Conservation (phyloP, 2,329 filamentous ascomycete genomes). For the Huntiella decipiens region DNA sequence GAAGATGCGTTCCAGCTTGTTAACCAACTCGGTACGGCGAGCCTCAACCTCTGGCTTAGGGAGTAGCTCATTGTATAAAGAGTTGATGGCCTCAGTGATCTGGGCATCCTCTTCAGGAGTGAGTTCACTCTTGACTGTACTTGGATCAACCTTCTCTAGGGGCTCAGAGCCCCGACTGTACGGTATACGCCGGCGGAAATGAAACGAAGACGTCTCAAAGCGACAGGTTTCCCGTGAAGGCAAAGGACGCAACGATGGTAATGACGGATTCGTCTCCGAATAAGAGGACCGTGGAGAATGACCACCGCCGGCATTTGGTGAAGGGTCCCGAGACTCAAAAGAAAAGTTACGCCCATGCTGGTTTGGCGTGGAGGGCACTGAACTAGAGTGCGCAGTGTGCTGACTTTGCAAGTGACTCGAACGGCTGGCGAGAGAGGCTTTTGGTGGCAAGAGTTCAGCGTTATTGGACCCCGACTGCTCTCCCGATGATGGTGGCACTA, state of each 20-base stretch:
- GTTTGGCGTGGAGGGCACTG: slow-evolving; percentile 82
- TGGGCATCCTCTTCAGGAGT: slow-evolving; percentile 54
- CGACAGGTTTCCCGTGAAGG: slow-evolving; percentile 50
- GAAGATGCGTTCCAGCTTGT: slow-evolving; percentile 72
- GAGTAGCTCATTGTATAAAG: slow-evolving; percentile 68
- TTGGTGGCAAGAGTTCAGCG: slow-evolving; percentile 16
- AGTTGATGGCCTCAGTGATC: slow-evolving; percentile 64
- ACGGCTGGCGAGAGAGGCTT: slow-evolving; percentile 12
- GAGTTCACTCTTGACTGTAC: slow-evolving; percentile 53
- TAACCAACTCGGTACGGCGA: slow-evolving; percentile 56
- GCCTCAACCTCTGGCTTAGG: slow-evolving; percentile 64
- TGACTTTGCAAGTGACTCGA: slow-evolving; percentile 12
- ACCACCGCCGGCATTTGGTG: slow-evolving; percentile 55
- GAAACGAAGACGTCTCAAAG: slow-evolving; percentile 72
- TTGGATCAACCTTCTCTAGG: slow-evolving; percentile 50
- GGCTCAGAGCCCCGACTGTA: slow-evolving; percentile 75
- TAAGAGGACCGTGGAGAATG: slow-evolving; percentile 81
- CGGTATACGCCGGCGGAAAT: slow-evolving; percentile 70
- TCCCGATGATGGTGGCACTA: slow-evolving; percentile 16
- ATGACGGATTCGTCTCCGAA: slow-evolving; percentile 63
- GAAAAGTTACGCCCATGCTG: slow-evolving; percentile 72
- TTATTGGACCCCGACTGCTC: slow-evolving; percentile 15
- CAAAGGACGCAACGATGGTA: slow-evolving; percentile 48
- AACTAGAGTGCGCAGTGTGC: slow-evolving; percentile 47
- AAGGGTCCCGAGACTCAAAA: slow-evolving; percentile 59